phyloP scores from a whole-genome alignment of 2,329 filamentous ascomycete genomes.

The Hymenoscyphus fructigenus region DNA sequence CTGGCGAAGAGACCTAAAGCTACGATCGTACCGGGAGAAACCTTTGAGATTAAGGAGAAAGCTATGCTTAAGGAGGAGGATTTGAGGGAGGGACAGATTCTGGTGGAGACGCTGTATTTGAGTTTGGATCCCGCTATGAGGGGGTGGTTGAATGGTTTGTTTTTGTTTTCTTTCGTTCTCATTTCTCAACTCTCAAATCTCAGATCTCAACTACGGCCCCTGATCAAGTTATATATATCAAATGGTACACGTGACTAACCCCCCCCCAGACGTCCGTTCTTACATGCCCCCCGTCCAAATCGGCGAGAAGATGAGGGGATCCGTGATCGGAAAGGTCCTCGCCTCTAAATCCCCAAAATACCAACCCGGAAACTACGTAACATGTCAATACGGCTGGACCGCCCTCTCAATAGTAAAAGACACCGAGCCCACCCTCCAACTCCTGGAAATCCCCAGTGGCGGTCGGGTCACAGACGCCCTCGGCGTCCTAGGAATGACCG shows the following conservation, averaged over 20 bases:
- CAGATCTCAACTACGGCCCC: neutral
- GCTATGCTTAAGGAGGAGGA: constrained; percentile 46
- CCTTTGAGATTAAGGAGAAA: constrained; percentile 55
- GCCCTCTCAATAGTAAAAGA: constrained; percentile 61
- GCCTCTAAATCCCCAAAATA: constrained; percentile 57
- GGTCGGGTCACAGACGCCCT: constrained; percentile 56
- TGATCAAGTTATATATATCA: no score
- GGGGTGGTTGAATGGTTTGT: constrained; percentile 62
- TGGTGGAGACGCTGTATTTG: constrained; percentile 61
- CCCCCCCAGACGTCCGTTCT: constrained; percentile 45
- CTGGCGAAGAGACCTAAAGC: constrained; percentile 63
- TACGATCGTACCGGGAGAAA: constrained; percentile 63
- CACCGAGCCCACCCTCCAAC: constrained; percentile 44
- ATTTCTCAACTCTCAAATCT: neutral
- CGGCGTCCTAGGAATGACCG: constrained; percentile 63
- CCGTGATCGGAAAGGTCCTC: constrained; percentile 59
- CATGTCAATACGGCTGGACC: constrained; percentile 60
- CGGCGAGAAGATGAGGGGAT: constrained; percentile 67
- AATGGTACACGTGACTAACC: constrained; percentile 13
- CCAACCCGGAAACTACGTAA: constrained; percentile 58
- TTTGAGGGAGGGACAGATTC: constrained; percentile 63
- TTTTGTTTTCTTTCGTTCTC: neutral
- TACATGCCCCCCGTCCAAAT: constrained; percentile 70
- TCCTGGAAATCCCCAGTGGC: constrained; percentile 42
- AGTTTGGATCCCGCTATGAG: constrained; percentile 76